A percentile compares a stretch with the other conserved stretches of the same genome.
These are phyloP conservation scores for Linderniella brevidens DNA, from an alignment of 257 asterid genomes.

Conservation along the genomic window DNA sequence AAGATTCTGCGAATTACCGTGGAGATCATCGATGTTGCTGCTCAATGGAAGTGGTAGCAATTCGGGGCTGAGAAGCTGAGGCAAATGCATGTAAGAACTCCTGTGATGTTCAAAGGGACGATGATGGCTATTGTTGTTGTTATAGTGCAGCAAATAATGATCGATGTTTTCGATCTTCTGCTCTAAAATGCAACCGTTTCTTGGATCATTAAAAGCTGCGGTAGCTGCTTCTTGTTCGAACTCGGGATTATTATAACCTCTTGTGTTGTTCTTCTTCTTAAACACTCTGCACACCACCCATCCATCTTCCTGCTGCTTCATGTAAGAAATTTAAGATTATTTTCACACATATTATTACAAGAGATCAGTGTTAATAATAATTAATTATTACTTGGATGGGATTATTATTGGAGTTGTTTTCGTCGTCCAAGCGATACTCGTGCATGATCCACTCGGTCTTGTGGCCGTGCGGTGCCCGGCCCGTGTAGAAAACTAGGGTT, in stretches of 20 bases:
- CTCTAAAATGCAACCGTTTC: too few relatives aligned
- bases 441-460: conserved; percentile 82
- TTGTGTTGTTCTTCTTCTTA: conserved; percentile 35
- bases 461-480: conserved; percentile 63
- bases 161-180: too few relatives aligned
- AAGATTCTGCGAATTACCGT: conserved; percentile 27
- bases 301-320: conserved; percentile 44
- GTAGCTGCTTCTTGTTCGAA: conserved; percentile 9
- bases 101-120: too few relatives aligned
- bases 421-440: conserved; percentile 38
- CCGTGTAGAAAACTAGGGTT: conserved; percentile 61
- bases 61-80: conserved; percentile 46
- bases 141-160: too few relatives aligned
- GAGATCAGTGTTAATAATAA: too few relatives aligned
- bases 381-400: conserved; percentile 19
- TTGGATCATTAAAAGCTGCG: too few relatives aligned
- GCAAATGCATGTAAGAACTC: conserved; percentile 41
- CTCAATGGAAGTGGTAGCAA: conserved; percentile 17
- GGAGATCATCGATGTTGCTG: conserved; percentile 11
- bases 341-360: too few relatives aligned
- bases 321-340: too few relatives aligned
- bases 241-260: conserved; percentile 28
- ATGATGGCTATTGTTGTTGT: too few relatives aligned
- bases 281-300: conserved; percentile 61
- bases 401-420: conserved; percentile 4